Conservation (phyloP, 2,329 filamentous ascomycete species). For the Mycosphaerella sp. region DNA sequence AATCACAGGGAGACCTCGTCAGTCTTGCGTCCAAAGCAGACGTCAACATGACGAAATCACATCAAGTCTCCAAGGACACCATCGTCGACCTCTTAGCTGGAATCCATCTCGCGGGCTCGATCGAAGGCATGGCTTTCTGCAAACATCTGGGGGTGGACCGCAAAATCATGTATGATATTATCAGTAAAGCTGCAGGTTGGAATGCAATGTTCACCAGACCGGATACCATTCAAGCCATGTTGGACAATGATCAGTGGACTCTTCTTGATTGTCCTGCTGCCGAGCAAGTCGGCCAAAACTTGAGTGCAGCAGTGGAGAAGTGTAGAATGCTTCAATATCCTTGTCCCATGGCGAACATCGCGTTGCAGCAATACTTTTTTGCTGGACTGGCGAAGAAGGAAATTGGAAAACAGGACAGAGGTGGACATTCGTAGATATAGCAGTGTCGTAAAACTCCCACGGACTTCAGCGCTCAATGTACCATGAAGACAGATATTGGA, state of each 20-base stretch:
- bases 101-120: conserved; percentile 46
- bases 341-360: conserved; percentile 33
- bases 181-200: conserved; percentile 44
- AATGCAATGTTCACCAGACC: conserved; percentile 41
- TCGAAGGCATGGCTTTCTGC: conserved; percentile 46
- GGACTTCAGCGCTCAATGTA: neutral
- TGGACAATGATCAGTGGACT: conserved; percentile 33
- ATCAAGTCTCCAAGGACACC: conserved; percentile 34
- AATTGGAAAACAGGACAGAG: conserved; percentile 20
- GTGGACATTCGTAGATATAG: conserved; percentile 8
- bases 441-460: neutral
- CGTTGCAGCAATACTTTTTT: conserved; percentile 34
- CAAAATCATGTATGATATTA: conserved; percentile 42
- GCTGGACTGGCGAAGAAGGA: conserved; percentile 24
- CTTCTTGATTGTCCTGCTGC: conserved; percentile 36
- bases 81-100: conserved; percentile 39
- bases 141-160: conserved; percentile 42
- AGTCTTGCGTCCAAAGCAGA: conserved; percentile 33
- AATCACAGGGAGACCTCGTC: conserved; percentile 31
- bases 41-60: conserved; percentile 34
- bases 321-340: conserved; percentile 31
- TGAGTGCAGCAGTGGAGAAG: conserved; percentile 41
- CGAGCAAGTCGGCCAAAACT: conserved; percentile 35
- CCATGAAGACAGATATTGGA: no score
- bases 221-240: conserved; percentile 30